Evolutionary conservation across 305 asterid genomes (phyloP), one percentile per base, ranked within the genome.

Genomic region (Lippia alba): DNA sequence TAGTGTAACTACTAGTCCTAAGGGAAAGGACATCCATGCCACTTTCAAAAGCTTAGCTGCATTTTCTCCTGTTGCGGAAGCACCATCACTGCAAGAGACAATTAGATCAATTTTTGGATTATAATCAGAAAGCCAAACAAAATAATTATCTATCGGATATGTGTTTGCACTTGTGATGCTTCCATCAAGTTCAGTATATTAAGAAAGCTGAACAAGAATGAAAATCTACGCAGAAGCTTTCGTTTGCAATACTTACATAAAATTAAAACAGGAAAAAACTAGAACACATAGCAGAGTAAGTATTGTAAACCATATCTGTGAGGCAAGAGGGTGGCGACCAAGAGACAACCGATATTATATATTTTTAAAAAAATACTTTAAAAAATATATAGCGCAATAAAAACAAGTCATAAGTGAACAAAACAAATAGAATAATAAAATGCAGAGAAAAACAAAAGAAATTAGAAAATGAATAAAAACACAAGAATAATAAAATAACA

Each of bases 11-110:
- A 88, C 61, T 65, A 85, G 67, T 73, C 99, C 99, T 56, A 91
- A 59, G 50, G 97, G 99, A 54, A 89, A 80, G 51, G 91, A 82
- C 78, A 90, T 73, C 97, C 97, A 94, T 34, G 97, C 96, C 60
- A 94, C 87, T 86, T 83, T 94, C 85, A 91, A 80, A 72, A 94
- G 87, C 74, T 86, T 85, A 18, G 91, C 91, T 24, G 86, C 86
- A 81, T 84, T 82, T 73, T 75, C 82, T 79, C 76, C 82, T 56
- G 74, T 71, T 75, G 84, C 81, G 59, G 86, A 82, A 70, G 77
- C 80, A 72, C 76, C 94, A 58, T 83, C 88, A 76, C 99, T 94
- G 87, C 80, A 76, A 77, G 55, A 61, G 51, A 58, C n/a, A 53
- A 39, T 56, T 30, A 56, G 51, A 71, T 73, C 74, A 69, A 54